These are phyloP conservation scores for Moesziomyces globuligerus DNA, from an alignment of 1,284 basidiomycete genomes.

Conservation along the genomic window DNA sequence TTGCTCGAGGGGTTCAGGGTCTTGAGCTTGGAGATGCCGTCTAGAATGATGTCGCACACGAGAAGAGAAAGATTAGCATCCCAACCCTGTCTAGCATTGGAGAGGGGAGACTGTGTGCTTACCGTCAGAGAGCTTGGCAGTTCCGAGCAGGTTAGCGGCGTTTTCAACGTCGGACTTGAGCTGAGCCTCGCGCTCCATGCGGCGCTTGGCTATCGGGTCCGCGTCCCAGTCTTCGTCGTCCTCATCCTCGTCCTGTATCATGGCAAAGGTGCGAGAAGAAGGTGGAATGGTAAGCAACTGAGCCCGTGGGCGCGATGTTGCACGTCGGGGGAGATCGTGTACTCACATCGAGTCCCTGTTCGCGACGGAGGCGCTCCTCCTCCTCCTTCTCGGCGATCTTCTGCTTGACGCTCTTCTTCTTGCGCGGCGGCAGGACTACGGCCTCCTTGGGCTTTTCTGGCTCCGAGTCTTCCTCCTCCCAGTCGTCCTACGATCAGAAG, in stretches of 20 bases:
- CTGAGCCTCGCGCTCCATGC: conserved; percentile 58
- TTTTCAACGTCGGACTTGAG: conserved; percentile 64
- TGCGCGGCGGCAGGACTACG: conserved; percentile 51
- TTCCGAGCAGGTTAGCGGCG: conserved; percentile 62
- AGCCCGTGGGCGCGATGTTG: neutral
- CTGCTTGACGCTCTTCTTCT: conserved; percentile 64
- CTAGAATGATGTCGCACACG: neutral
- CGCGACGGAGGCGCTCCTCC: conserved; percentile 46
- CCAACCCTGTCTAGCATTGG: neutral
- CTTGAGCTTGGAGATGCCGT: conserved; percentile 28
- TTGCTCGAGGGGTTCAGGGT: conserved; percentile 54
- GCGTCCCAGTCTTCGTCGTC: conserved; percentile 50
- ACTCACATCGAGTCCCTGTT: conserved; percentile 44
- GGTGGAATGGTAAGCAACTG: no score
- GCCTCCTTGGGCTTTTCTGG: conserved; percentile 38
- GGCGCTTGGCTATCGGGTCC: conserved; percentile 45
- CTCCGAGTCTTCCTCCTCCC: conserved; percentile 64
- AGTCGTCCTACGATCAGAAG: conserved; percentile 54
- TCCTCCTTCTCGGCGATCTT: conserved; percentile 65
- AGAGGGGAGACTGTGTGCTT: neutral
- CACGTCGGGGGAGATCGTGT: no score
- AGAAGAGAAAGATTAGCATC: neutral
- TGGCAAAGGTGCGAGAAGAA: neutral
- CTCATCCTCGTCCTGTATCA: conserved; percentile 22
- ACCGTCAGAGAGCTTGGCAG: conserved; percentile 47